Conservation (phyloP, 1,284 basidiomycete genomes). For the Cerrena zonata region DNA sequence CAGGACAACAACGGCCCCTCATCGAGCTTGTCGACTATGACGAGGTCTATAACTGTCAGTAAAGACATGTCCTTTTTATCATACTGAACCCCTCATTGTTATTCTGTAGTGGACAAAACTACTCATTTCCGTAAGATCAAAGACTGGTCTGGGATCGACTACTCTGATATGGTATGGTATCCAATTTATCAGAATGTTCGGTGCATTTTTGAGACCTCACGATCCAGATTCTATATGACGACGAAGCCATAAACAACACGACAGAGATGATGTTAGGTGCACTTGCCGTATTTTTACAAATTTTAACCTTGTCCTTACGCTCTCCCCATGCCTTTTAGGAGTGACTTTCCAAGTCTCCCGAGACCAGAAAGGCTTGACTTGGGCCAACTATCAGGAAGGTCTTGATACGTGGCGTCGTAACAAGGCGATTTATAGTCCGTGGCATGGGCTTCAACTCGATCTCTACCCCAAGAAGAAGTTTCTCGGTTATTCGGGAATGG, state of each 20-base stretch:
- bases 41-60: constrained; percentile 9
- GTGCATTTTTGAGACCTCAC: not conserved
- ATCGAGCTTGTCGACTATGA: constrained; percentile 6
- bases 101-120: constrained; percentile 3
- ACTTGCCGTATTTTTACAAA: too few species aligned
- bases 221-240: constrained; percentile 8
- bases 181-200: not conserved
- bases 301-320: not conserved
- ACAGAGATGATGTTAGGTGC: constrained; percentile 5
- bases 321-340: too few species aligned
- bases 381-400: constrained; percentile 9
- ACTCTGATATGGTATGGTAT: constrained; percentile 8
- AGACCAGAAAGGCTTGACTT: constrained; percentile 10
- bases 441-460: not conserved
- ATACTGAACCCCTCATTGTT: not conserved
- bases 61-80: too few species aligned
- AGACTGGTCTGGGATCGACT: constrained; percentile 3
- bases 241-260: constrained; percentile 8
- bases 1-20: not conserved
- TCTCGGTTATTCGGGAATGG: constrained; percentile 9
- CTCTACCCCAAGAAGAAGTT: constrained; percentile 4
- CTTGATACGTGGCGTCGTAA: constrained; percentile 4
- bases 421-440: constrained; percentile 6
- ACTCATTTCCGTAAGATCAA: constrained; percentile 4
- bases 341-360: constrained; percentile 7